phyloP scores from a whole-genome alignment of 768 basidiomycete genomes.

The Tricholomella constricta region DNA sequence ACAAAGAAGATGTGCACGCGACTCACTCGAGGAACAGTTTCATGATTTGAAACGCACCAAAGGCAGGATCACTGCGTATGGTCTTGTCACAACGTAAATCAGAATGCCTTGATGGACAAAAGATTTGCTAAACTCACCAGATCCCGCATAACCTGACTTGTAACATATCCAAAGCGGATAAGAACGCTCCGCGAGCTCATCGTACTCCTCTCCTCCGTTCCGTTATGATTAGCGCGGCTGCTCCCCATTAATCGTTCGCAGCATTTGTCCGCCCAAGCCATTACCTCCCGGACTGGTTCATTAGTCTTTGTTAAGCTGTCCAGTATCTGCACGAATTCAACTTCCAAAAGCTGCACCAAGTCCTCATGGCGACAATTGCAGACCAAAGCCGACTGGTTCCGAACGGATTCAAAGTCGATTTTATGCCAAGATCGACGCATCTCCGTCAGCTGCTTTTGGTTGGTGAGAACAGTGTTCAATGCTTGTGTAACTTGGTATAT shows the following conservation, averaged over 20 bases:
- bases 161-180: conserved; percentile 92
- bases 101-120: conserved; percentile 1
- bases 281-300: conserved; percentile 84
- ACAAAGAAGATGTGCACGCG: not conserved
- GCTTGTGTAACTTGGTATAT: conserved; percentile 93
- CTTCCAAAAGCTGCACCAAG: conserved; percentile 80
- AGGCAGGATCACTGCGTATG: conserved; percentile 89
- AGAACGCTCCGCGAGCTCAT: conserved; percentile 88
- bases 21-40: conserved; percentile 89
- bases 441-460: conserved; percentile 80
- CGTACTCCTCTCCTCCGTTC: conserved; percentile 70
- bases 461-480: conserved; percentile 83
- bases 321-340: conserved; percentile 79
- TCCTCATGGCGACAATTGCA: conserved; percentile 94
- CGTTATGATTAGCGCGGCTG: conserved; percentile 52
- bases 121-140: conserved; percentile 51
- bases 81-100: conserved; percentile 49
- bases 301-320: conserved; percentile 69
- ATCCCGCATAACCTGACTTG: conserved; percentile 91
- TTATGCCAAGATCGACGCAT: conserved; percentile 89
- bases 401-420: conserved; percentile 88
- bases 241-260: conserved; percentile 81
- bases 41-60: conserved; percentile 90
- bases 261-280: conserved; percentile 91
- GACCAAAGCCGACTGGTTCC: conserved; percentile 90